Conservation (phyloP, 108 stramenopile genomes). For the Epithemia pelagica region DNA sequence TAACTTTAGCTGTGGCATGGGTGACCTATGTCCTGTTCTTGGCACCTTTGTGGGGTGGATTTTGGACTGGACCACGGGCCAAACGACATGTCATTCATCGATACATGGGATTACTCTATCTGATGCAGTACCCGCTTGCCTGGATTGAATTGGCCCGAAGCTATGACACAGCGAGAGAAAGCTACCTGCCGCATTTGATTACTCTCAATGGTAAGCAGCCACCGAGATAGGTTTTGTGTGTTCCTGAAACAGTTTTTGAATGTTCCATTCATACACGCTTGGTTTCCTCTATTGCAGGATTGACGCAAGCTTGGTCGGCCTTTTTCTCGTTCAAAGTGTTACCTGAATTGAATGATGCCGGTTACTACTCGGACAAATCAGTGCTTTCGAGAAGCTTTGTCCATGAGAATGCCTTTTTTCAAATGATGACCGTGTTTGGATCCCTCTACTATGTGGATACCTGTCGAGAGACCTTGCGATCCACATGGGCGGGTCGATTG, state of each 20-base stretch:
- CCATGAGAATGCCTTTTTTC: constrained; percentile 34
- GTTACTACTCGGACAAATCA: constrained; percentile 35
- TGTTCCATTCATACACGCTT: background rate
- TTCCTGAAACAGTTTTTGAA: background rate
- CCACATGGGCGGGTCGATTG: constrained; percentile 14
- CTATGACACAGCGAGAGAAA: constrained; percentile 17
- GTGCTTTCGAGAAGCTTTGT: constrained; percentile 32
- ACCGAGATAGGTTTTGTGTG: background rate
- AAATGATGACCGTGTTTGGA: constrained; percentile 22
- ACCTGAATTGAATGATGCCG: constrained; percentile 32
- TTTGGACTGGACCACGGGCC: constrained; percentile 28
- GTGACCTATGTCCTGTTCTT: constrained; percentile 20
- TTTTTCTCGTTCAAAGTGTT: constrained; percentile 35
- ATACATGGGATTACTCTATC: constrained; percentile 26
- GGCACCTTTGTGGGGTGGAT: constrained; percentile 22
- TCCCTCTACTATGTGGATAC: constrained; percentile 23
- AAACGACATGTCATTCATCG: constrained; percentile 25
- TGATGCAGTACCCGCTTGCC: constrained; percentile 26
- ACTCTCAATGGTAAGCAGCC: constrained; percentile 26
- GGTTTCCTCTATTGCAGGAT: constrained; percentile 9
- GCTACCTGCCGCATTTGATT: constrained; percentile 23
- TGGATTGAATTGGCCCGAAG: constrained; percentile 24
- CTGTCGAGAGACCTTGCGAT: constrained; percentile 14
- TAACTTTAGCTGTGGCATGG: background rate
- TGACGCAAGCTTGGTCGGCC: constrained; percentile 26